Percentiles rank a stretch among this genome's conserved stretches.
phyloP scores from a whole-genome alignment of 768 basidiomycete genomes.

The Rhizopogon sp. region DNA sequence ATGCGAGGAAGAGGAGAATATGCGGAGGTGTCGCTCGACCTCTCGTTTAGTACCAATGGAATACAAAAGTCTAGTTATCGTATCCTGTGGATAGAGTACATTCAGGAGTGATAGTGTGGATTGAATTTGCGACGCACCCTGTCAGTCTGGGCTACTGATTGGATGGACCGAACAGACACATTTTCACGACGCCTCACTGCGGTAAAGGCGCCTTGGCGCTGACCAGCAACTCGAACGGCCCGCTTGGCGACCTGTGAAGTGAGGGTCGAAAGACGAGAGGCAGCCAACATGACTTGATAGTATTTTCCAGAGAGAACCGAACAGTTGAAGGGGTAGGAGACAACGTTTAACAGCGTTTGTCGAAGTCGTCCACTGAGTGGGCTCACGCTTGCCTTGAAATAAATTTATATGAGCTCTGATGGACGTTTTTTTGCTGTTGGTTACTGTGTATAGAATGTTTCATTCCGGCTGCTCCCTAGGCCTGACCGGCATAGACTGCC shows the following conservation, averaged over 20 bases:
- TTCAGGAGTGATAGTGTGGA: not conserved
- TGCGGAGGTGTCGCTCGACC: constrained; percentile 96
- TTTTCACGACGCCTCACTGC: constrained; percentile 34
- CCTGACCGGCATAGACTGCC: not conserved
- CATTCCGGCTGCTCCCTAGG: not conserved
- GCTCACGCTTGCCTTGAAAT: too few relatives aligned
- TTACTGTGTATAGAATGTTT: not conserved
- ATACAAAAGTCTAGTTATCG: constrained; percentile 93
- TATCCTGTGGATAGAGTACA: constrained; percentile 56
- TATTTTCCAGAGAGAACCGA: not conserved
- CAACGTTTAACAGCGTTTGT: too few relatives aligned
- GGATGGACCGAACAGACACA: constrained; percentile 39
- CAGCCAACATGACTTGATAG: constrained; percentile 24
- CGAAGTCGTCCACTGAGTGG: too few relatives aligned
- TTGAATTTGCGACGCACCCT: constrained; percentile 42
- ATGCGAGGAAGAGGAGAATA: constrained; percentile 93
- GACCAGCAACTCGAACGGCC: constrained; percentile 41
- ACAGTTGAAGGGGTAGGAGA: not conserved
- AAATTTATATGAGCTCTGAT: too few relatives aligned
- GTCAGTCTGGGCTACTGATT: constrained; percentile 70
- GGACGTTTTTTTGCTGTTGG: not conserved
- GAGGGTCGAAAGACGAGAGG: constrained; percentile 18
- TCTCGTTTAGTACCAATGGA: constrained; percentile 96
- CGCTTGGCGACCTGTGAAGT: constrained; percentile 32
- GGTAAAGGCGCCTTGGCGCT: constrained; percentile 34